Evolutionary conservation across 805 yeast genomes (phyloP), one percentile per base, ranked within the genome.

Genomic region (Barnettozyma pratensis): DNA sequence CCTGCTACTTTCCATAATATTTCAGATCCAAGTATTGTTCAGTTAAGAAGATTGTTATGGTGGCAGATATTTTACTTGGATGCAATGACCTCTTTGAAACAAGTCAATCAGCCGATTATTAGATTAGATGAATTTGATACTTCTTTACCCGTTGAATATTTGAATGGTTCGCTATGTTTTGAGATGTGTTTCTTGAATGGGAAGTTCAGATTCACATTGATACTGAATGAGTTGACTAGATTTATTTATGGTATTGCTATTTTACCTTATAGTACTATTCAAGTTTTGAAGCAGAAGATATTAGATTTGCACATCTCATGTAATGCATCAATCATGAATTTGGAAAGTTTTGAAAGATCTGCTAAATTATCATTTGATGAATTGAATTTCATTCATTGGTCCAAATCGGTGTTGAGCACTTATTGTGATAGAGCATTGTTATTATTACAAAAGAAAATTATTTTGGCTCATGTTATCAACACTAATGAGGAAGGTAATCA

Each of bases 61-160:
- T 81, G 85, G 85, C 81, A 79, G 37, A 76, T 81, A 7, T 79
- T 80, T 52, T 77, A 79, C 29, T 62, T 81, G 51, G 87, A 81
- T 59, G 73, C 78, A 4, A 68, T 77, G 50, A 76, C 81, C 7
- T 73, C 83, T 37, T 73, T 79, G 49, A 79, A 80, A 52, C 76
- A 76, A 43, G 73, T 80, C 58, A 61, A 77, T 32, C 74, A 80
- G 0, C 86, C 85, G 1, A 69, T 77, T 34, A 76, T 82, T 50
- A 66, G 68, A 48, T 63, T 69, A 37, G 77, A 73, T 46, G 83
- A 79, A 55, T 77, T 75, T 59, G 81, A 80, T 54, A 82, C 81
- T 0, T 65, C 75, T n/a, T 61, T 77, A 54, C 84, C 85, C 0
- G 74, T 70, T 34, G 83, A 69, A 45, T 62, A 69, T 37, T 68